phyloP scores from a whole-genome alignment of 495 filamentous ascomycete species.

The Glonium stellatum region DNA sequence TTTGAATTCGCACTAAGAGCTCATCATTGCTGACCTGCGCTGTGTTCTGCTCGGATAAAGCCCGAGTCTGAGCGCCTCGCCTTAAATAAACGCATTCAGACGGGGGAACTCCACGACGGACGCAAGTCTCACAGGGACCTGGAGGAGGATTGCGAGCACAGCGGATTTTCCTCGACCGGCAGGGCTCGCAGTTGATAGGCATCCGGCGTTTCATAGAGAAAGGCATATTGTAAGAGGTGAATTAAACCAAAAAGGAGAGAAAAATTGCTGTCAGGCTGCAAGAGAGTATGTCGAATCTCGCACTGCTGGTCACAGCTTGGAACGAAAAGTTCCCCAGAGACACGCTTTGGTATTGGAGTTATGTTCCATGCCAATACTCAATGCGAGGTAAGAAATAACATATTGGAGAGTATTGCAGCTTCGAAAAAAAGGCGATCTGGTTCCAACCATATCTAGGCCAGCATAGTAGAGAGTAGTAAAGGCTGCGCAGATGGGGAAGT shows the following conservation, averaged over 20 bases:
- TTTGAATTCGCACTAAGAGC: background rate
- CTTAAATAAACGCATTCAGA: background rate
- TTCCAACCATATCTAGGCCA: no score
- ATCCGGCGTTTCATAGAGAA: background rate
- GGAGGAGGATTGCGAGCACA: background rate
- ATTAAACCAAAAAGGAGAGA: background rate
- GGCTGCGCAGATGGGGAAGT: no score
- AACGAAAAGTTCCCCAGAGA: no score
- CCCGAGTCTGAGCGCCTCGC: background rate
- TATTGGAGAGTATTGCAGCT: no score
- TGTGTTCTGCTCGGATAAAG: background rate
- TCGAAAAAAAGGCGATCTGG: no score
- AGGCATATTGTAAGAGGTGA: background rate
- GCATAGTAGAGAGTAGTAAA: no score
- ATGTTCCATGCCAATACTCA: no score
- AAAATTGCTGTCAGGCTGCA: background rate
- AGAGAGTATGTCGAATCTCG: background rate
- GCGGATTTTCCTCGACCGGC: background rate
- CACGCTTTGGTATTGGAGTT: no score
- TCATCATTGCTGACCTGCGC: background rate
- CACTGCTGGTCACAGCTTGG: no score
- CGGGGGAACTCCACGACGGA: background rate
- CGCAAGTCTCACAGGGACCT: background rate
- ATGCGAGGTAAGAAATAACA: no score
- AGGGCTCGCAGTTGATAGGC: slow-evolving; percentile 1